These are phyloP conservation scores for Pistacia vera DNA, from an alignment of 345 rosid species.

Conservation along the genomic window DNA sequence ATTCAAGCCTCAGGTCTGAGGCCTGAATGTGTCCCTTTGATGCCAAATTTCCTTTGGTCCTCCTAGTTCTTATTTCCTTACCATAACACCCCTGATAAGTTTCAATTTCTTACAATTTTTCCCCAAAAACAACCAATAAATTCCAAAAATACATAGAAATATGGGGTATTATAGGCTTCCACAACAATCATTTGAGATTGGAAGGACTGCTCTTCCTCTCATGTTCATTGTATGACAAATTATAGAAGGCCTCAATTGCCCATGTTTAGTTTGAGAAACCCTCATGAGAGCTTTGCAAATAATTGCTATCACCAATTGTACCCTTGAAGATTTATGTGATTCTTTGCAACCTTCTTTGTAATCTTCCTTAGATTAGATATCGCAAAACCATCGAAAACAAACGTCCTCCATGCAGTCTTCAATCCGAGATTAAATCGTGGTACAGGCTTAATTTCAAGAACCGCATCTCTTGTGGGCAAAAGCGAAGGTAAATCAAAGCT, in stretches of 20 bases:
- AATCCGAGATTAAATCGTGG: not conserved
- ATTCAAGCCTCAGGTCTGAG: too few relatives aligned
- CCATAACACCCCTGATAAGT: too few relatives aligned
- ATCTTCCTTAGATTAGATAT: not conserved
- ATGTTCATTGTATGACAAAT: constrained; percentile 9
- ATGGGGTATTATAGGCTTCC: constrained; percentile 12
- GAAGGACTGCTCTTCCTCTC: constrained; percentile 11
- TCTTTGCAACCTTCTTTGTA: not conserved
- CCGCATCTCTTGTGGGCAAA: not conserved
- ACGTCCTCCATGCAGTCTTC: not conserved
- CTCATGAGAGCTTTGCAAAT: constrained; percentile 18
- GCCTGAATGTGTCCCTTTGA: too few relatives aligned
- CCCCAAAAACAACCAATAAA: too few relatives aligned
- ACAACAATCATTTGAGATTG: constrained; percentile 10
- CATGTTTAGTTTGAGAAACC: constrained; percentile 9
- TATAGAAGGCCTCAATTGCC: constrained; percentile 18
- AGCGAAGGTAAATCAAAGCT: too few relatives aligned
- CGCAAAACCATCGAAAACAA: not conserved
- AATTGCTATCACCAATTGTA: not conserved
- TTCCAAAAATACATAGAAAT: too few relatives aligned
- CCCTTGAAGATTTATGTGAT: too few relatives aligned
- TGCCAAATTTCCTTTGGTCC: too few relatives aligned
- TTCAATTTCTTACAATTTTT: too few relatives aligned
- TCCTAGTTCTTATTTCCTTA: too few relatives aligned
- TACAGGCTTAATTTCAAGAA: not conserved